Conservation (phyloP, 2,329 filamentous ascomycete genomes). For the Phyllosticta citriasiana region DNA sequence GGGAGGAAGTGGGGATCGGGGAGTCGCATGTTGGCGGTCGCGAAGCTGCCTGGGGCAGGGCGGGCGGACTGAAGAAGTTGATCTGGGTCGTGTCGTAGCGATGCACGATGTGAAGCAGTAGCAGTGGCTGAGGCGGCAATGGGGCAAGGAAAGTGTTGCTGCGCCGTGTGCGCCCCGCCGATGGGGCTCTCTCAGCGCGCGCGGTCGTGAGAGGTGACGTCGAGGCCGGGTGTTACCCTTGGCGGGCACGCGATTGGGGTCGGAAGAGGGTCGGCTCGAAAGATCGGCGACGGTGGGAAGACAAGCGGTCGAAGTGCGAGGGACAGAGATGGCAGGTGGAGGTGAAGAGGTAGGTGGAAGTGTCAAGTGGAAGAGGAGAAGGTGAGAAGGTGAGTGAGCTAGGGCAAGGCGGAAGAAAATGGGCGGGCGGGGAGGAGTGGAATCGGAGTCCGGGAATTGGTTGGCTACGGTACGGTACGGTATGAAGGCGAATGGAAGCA, state of each 20-base stretch:
- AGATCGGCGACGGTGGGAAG: background rate
- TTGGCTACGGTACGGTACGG: background rate
- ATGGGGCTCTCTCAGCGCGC: constrained; percentile 7
- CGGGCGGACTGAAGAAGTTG: background rate
- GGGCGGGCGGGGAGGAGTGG: background rate
- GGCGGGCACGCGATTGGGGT: constrained; percentile 4
- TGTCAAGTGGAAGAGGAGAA: background rate
- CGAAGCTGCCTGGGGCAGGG: background rate
- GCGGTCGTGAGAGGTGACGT: constrained; percentile 8
- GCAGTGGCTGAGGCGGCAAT: background rate
- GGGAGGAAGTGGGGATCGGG: constrained; percentile 16
- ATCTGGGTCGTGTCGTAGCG: background rate
- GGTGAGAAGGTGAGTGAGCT: background rate
- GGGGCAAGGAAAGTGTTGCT: background rate
- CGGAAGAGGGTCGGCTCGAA: background rate
- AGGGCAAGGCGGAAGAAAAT: background rate
- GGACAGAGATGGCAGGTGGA: background rate
- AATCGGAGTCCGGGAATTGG: background rate
- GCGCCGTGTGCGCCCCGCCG: constrained; percentile 7
- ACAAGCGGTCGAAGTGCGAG: background rate
- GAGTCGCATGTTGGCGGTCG: constrained; percentile 21
- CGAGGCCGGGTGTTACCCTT: constrained; percentile 1
- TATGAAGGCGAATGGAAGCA: background rate
- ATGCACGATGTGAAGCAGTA: background rate
- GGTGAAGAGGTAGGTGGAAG: background rate